phyloP scores from a whole-genome alignment of 768 basidiomycete species.

The Lepiota venenata region DNA sequence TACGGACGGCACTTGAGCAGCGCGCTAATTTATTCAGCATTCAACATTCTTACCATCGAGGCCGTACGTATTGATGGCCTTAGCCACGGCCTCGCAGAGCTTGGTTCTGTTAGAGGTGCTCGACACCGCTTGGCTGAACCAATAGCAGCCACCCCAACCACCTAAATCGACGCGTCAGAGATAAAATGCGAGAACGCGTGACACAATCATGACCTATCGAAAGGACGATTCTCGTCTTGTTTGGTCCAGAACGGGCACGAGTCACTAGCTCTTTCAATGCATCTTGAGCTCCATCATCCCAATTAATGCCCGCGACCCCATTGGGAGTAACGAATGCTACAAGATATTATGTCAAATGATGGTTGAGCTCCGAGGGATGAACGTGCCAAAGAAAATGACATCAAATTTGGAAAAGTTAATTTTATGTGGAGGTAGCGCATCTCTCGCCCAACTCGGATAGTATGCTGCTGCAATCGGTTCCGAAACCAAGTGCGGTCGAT shows the following conservation, averaged over 20 bases:
- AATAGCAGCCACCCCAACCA: constrained; percentile 65
- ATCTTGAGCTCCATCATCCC: constrained; percentile 44
- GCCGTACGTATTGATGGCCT: constrained; percentile 49
- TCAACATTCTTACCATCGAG: constrained; percentile 62
- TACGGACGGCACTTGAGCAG: constrained; percentile 22
- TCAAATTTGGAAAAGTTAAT: constrained; percentile 67
- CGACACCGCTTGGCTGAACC: constrained; percentile 56
- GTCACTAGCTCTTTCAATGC: constrained; percentile 55
- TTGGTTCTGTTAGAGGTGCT: constrained; percentile 39
- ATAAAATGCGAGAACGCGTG: neutral
- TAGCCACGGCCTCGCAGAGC: constrained; percentile 50
- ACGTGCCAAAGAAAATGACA: constrained; percentile 59
- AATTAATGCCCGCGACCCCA: constrained; percentile 45
- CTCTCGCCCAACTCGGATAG: constrained; percentile 49
- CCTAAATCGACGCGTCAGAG: constrained; percentile 18
- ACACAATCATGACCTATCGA: constrained; percentile 51
- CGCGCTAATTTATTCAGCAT: constrained; percentile 18
- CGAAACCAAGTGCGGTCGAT: constrained; percentile 21
- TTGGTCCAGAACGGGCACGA: constrained; percentile 46
- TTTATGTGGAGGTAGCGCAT: constrained; percentile 46
- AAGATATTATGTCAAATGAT: constrained; percentile 14
- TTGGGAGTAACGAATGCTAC: constrained; percentile 67
- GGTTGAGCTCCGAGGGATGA: neutral
- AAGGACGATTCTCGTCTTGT: constrained; percentile 60
- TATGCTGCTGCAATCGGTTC: constrained; percentile 41